A percentile compares a stretch with the other conserved stretches of the same genome.
phyloP scores from a whole-genome alignment of 2,329 filamentous ascomycete species.

The Ophiocordyceps unilateralis region DNA sequence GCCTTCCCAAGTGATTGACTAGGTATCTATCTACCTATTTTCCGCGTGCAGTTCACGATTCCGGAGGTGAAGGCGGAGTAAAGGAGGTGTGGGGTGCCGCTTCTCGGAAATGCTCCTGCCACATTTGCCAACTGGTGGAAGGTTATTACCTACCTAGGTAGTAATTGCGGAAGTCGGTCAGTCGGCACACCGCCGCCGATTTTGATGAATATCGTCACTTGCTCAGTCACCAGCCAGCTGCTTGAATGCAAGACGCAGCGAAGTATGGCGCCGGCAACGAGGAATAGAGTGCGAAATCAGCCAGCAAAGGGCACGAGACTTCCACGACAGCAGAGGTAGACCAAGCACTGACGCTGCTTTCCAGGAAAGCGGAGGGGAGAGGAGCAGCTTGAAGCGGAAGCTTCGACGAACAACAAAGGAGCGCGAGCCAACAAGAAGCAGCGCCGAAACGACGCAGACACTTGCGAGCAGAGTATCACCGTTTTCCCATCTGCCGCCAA shows the following conservation, averaged over 20 bases:
- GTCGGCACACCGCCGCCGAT: too few relatives aligned
- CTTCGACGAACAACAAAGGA: not conserved
- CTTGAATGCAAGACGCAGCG: not conserved
- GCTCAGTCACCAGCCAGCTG: not conserved
- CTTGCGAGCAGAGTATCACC: not conserved
- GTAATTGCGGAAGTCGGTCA: too few relatives aligned
- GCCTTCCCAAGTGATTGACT: too few relatives aligned
- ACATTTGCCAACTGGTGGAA: too few relatives aligned
- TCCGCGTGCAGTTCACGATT: too few relatives aligned
- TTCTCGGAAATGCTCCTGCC: too few relatives aligned
- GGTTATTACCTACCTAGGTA: too few relatives aligned
- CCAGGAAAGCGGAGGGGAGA: constrained; percentile 2
- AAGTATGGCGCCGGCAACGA: constrained; percentile 10
- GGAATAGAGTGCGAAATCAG: constrained; percentile 10
- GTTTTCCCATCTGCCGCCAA: not conserved
- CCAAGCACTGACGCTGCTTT: not conserved
- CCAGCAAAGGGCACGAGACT: constrained; percentile 5
- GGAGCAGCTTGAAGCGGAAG: not conserved
- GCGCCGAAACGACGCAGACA: not conserved
- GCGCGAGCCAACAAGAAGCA: not conserved
- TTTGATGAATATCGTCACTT: too few relatives aligned
- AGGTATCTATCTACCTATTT: too few relatives aligned
- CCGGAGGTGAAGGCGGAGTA: too few relatives aligned
- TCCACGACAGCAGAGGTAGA: not conserved
- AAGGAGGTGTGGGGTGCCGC: too few relatives aligned